Evolutionary conservation across 495 filamentous ascomycete species (phyloP), one percentile per base, ranked within the genome.

Genomic region (Penicillium canariense): DNA sequence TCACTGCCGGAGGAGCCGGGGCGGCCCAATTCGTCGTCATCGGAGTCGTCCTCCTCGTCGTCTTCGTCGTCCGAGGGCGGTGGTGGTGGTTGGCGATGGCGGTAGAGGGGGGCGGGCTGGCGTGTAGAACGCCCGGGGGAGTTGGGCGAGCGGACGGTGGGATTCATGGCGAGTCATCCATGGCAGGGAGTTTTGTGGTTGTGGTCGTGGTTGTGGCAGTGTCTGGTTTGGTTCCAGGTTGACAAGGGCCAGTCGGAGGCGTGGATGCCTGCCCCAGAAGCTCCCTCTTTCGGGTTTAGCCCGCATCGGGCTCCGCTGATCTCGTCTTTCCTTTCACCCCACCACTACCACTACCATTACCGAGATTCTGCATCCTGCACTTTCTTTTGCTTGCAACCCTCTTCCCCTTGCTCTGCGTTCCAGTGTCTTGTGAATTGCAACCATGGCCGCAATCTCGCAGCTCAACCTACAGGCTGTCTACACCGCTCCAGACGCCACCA

Each of bases 381-480:
- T 17, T 28, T 3, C 18, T 17, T 35, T 28, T 22, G 5, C 35
- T 35, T n/a, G 5, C 8, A 12, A 10, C 11, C 28, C 23, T 32
- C 39, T 18, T 32, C 25, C 28, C 27, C 25, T 32, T 40, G 36
- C 6, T 40, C 36, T 40, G 8, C 31, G 31, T 34, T 34, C 31
- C 14, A 9, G 31, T 14, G 8, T 17, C 26, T 5, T 30, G 0
- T 30, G 34, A 31, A 56, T 49, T 39, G 3, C 42, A 47, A 38
- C 15, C 43, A 60, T 60, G 53, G 40, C 30, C n/a, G 15, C 52
- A 38, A 36, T 36, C 26, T 32, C 47, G 18, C 43, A 31, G 23
- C 31, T 55, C 8, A 63, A 60, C 20, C 72, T 88, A 39, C 66
- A 59, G 36, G 84, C 86, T 28, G 72, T 76, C 44, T 90, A 89